Evolutionary conservation across 2,329 filamentous ascomycete genomes (phyloP).

Genomic region (Calonectria montana): DNA sequence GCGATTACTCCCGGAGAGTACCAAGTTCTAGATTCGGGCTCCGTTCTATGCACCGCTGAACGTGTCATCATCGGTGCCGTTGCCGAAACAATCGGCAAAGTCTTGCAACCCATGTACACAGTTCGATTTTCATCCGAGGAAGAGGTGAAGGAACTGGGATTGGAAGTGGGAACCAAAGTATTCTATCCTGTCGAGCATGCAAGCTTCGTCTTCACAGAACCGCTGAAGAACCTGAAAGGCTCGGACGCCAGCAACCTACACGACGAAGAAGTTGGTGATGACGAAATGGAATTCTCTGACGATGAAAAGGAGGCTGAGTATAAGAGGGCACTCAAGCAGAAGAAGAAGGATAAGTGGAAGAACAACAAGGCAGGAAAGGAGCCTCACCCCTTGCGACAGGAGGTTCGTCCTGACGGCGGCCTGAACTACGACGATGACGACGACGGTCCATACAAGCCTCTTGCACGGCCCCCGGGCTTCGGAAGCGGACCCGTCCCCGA

Average conservation of each 20-base stretch:
- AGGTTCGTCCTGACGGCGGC: slow-evolving; percentile 54
- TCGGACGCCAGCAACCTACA: slow-evolving; percentile 95
- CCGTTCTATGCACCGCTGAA: slow-evolving; percentile 82
- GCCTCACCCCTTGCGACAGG: slow-evolving; percentile 55
- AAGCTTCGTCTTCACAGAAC: slow-evolving; percentile 87
- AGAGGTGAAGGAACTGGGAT: slow-evolving; percentile 74
- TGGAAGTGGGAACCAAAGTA: slow-evolving; percentile 77
- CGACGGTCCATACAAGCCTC: slow-evolving; percentile 77
- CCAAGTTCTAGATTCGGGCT: slow-evolving; percentile 85
- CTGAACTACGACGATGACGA: slow-evolving; percentile 77
- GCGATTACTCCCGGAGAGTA: slow-evolving; percentile 84
- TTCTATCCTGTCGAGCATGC: slow-evolving; percentile 86
- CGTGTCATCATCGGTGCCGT: slow-evolving; percentile 83
- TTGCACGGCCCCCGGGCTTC: slow-evolving; percentile 75
- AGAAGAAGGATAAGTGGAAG: slow-evolving; percentile 64
- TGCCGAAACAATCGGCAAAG: slow-evolving; percentile 86
- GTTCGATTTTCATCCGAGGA: slow-evolving; percentile 78
- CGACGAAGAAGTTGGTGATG: slow-evolving; percentile 87
- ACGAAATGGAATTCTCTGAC: slow-evolving; percentile 95
- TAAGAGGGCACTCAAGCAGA: slow-evolving; percentile 76
- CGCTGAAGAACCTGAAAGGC: slow-evolving; percentile 82
- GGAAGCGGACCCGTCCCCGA: slow-evolving; percentile 60
- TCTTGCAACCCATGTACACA: slow-evolving; percentile 87
- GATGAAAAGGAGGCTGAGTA: slow-evolving; percentile 93
- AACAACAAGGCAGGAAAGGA: slow-evolving; percentile 53